Conservation (phyloP, 2,329 filamentous ascomycete species). For the Aspergillus sp. region DNA sequence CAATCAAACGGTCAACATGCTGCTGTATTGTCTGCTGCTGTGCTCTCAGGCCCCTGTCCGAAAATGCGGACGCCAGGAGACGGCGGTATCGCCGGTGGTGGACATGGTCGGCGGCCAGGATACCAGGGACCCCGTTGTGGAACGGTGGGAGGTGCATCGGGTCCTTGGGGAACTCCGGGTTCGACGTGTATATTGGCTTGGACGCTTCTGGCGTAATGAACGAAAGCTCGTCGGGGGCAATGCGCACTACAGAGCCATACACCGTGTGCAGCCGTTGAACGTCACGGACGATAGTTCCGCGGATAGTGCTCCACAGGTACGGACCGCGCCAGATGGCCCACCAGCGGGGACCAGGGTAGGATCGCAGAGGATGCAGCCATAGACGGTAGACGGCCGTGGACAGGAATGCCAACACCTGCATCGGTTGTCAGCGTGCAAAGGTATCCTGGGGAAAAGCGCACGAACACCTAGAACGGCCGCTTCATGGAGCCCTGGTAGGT, state of each 20-base stretch:
- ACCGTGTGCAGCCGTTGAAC: conserved; percentile 13
- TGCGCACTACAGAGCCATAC: conserved; percentile 21
- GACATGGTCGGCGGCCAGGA: conserved; percentile 9
- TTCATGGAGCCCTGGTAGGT: too few species aligned
- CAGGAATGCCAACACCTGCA: too few species aligned
- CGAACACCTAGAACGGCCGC: too few species aligned
- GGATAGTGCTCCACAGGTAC: conserved; percentile 7
- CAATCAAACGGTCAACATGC: conserved; percentile 25
- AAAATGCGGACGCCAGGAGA: conserved; percentile 29
- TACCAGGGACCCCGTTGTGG: conserved; percentile 1
- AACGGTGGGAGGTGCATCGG: conserved; percentile 2
- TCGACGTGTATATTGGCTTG: conserved; percentile 18
- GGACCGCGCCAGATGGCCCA: conserved; percentile 15
- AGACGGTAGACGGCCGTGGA: conserved; percentile 24
- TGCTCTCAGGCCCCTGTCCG: conserved; percentile 27
- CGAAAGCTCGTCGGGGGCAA: conserved; percentile 21
- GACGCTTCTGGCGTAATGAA: conserved; percentile 16
- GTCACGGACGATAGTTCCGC: conserved; percentile 6
- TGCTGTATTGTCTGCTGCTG: conserved; percentile 24
- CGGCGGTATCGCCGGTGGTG: conserved; percentile 17
- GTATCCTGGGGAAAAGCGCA: too few species aligned
- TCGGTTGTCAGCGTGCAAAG: too few species aligned
- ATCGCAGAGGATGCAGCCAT: conserved; percentile 20
- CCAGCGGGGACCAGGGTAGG: conserved; percentile 18
- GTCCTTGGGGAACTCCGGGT: conserved; percentile 9